phyloP scores from a whole-genome alignment of 768 basidiomycete genomes.

The Calocybe indica region DNA sequence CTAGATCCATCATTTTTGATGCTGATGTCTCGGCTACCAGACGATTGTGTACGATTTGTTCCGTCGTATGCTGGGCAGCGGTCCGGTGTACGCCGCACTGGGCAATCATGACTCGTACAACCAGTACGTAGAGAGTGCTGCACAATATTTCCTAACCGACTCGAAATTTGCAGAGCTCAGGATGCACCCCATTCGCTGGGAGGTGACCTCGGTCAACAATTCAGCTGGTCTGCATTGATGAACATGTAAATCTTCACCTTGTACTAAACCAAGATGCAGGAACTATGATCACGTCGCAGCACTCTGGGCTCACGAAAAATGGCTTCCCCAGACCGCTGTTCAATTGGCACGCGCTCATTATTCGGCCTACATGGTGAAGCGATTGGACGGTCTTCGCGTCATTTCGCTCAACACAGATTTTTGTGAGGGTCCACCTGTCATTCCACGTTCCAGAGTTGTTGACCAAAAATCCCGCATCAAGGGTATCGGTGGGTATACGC shows the following conservation, averaged over 20 bases:
- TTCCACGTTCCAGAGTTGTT: background rate
- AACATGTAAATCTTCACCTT: background rate
- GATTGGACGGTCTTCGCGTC: constrained; percentile 59
- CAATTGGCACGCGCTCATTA: constrained; percentile 62
- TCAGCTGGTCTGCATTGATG: constrained; percentile 47
- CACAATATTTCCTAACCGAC: background rate
- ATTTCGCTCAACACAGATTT: constrained; percentile 76
- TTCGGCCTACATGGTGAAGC: constrained; percentile 64
- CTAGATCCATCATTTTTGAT: background rate
- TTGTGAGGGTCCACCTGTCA: constrained; percentile 37
- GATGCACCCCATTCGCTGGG: constrained; percentile 58
- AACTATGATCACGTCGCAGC: constrained; percentile 70
- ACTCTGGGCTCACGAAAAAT: constrained; percentile 66
- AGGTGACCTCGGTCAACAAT: constrained; percentile 50
- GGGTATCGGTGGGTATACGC: constrained; percentile 28
- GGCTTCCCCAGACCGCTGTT: constrained; percentile 57
- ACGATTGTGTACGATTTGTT: constrained; percentile 61
- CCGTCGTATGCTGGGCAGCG: constrained; percentile 52
- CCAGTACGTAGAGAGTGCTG: constrained; percentile 31
- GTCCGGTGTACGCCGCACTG: constrained; percentile 70
- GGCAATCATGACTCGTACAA: constrained; percentile 78
- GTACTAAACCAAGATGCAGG: constrained; percentile 29
- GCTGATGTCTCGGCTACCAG: constrained; percentile 1
- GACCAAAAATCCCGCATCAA: constrained; percentile 9
- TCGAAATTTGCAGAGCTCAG: constrained; percentile 34